Conservation (phyloP, 202 grass and related monocot species). For the Brachypodium distachyon region DNA sequence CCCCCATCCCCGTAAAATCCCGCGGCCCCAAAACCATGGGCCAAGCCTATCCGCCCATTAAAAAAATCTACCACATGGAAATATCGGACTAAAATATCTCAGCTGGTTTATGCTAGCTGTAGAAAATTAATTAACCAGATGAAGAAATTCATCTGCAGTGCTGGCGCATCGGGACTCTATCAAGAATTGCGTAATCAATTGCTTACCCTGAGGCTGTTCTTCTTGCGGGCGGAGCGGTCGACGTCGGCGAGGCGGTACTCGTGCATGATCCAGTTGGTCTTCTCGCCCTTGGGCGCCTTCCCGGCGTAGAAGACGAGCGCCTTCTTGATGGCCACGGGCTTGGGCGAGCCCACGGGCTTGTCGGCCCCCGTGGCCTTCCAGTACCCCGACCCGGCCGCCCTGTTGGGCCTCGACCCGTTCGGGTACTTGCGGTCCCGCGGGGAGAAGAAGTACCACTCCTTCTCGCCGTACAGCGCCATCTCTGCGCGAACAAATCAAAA, state of each 20-base stretch:
- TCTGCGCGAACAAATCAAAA: conserved; percentile 16
- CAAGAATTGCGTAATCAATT: too few relatives aligned
- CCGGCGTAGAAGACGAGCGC: conserved; percentile 83
- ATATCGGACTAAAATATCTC: not conserved
- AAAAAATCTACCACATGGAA: not conserved
- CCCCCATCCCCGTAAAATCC: not conserved
- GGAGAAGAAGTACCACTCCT: conserved; percentile 95
- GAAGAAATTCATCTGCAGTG: too few relatives aligned
- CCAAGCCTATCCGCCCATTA: conserved; percentile 6
- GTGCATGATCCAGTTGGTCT: conserved; percentile 99
- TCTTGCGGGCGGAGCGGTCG: conserved; percentile 67
- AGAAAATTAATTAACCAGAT: too few relatives aligned
- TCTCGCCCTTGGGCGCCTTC: conserved; percentile 85
- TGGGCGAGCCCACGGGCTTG: conserved; percentile 67
- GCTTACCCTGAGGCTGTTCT: conserved; percentile 73
- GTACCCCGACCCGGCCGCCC: conserved; percentile 67
- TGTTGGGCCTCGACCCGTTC: conserved; percentile 72
- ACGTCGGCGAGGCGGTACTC: conserved; percentile 90
- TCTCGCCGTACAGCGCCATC: conserved; percentile 80
- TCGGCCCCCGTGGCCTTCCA: conserved; percentile 88
- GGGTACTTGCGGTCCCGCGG: conserved; percentile 89
- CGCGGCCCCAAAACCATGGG: conserved; percentile 25
- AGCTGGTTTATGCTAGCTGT: too few relatives aligned
- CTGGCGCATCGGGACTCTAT: too few relatives aligned
- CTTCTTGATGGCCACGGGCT: conserved; percentile 73